phyloP scores from a whole-genome alignment of 768 basidiomycete genomes.

The Harrya chromipes region DNA sequence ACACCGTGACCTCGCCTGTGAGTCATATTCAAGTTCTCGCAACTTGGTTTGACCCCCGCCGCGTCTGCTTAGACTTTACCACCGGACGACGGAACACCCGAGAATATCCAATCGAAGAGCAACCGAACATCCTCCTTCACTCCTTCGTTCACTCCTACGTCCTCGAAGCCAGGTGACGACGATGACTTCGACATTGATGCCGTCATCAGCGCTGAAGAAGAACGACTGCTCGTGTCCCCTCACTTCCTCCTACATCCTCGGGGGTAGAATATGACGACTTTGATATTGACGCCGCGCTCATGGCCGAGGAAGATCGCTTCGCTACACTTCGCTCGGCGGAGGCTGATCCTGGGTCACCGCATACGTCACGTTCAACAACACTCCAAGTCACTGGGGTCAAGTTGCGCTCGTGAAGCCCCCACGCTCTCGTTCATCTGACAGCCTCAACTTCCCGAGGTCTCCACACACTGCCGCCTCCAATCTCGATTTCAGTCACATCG shows the following conservation, averaged over 20 bases:
- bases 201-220: conserved; percentile 45
- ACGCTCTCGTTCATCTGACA: too few relatives aligned
- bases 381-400: too few relatives aligned
- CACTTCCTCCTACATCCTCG: conserved; percentile 39
- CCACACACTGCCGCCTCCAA: too few relatives aligned
- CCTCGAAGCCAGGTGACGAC: conserved; percentile 42
- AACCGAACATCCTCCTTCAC: conserved; percentile 37
- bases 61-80: too few relatives aligned
- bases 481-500: too few relatives aligned
- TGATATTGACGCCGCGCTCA: conserved; percentile 51
- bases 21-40: too few relatives aligned
- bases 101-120: conserved; percentile 6
- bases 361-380: not conserved
- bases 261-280: conserved; percentile 45
- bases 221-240: conserved; percentile 33
- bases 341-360: conserved; percentile 1
- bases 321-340: conserved; percentile 18
- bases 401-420: too few relatives aligned
- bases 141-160: conserved; percentile 38
- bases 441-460: too few relatives aligned
- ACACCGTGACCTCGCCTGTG: too few relatives aligned
- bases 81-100: conserved; percentile 8
- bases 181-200: conserved; percentile 54
- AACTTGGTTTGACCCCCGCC: too few relatives aligned
- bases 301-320: conserved; percentile 39